Evolutionary conservation across 768 basidiomycete species (phyloP), one percentile per base, ranked within the genome.

Genomic region (Pulveroboletus sp.): DNA sequence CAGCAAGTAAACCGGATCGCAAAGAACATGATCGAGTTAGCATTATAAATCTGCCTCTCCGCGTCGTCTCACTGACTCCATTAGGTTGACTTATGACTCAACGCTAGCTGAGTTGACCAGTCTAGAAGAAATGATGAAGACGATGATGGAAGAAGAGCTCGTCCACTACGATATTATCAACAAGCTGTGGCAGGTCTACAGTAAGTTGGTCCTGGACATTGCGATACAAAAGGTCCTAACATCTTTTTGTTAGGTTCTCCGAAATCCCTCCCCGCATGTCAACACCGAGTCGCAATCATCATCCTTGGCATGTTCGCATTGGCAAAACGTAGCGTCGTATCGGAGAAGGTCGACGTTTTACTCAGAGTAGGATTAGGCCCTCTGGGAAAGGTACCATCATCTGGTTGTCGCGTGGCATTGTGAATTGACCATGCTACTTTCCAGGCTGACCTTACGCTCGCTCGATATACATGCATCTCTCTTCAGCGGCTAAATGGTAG

Each of bases 231-330:
- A 5, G 4, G 32, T 4, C 11, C 18, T 2, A 15, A 55, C 38
- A 14, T 24, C 27, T 6, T 11, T 28, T 32, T 43, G 6, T 15
- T 35, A 96, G 94, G 88, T 60, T 83, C 84, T 9, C 77, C 83
- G 8, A 80, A 80, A 57, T 75, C 78, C 9, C 75, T 99, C 31
- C 92, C 92, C 0, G 82, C 82, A 53, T 76, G 77, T 33, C 96
- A 98, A 65, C 78, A 95, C n/a, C 80, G 92, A 38, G 96, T 94
- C 0, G 90, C 95, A 0, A 93, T 98, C 58, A 93, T 94, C 61
- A 86, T 97, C 45, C 76, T 99, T n/a, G 91, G 95, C 36, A 98
- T 99, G 95, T 73, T 98, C 24, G 95, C 93, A 3, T 68, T 94
- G 6, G 91, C 95, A 1, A 87, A 81, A 61, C 72, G 80, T 14